These are phyloP conservation scores for Bothriochloa decipiens DNA, from an alignment of 176 grass and related monocot species.

Conservation along the genomic window DNA sequence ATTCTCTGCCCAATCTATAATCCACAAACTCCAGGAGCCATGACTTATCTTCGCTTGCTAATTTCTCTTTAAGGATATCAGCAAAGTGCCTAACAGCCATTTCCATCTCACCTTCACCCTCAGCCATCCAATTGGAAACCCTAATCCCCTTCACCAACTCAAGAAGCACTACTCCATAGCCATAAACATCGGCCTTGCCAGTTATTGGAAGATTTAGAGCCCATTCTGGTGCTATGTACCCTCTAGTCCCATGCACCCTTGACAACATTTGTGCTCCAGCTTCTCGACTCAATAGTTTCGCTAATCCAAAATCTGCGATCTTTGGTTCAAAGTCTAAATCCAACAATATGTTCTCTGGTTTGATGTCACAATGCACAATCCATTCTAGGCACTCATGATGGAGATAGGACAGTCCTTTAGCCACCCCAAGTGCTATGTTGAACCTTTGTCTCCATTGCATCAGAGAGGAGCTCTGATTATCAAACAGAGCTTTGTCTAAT, in stretches of 20 bases:
- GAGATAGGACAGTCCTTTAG: constrained; percentile 62
- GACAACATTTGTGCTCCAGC: constrained; percentile 21
- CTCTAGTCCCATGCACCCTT: constrained; percentile 60
- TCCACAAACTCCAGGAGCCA: constrained; percentile 56
- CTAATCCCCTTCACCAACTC: constrained; percentile 52
- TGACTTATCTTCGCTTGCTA: constrained; percentile 30
- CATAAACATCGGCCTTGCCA: constrained; percentile 60
- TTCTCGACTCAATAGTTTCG: constrained; percentile 45
- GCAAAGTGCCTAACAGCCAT: constrained; percentile 19
- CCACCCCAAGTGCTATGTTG: constrained; percentile 59
- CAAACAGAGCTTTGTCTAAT: constrained; percentile 43
- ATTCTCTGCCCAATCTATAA: constrained; percentile 40
- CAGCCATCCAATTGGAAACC: constrained; percentile 37
- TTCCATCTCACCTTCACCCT: constrained; percentile 2
- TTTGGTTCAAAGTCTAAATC: constrained; percentile 56
- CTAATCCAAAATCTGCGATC: constrained; percentile 69
- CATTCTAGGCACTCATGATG: constrained; percentile 81
- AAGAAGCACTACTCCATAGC: constrained; percentile 59
- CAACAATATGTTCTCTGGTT: constrained; percentile 68
- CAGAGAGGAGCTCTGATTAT: neutral
- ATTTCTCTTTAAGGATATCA: constrained; percentile 37
- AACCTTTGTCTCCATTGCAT: constrained; percentile 53
- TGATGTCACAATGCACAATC: constrained; percentile 68
- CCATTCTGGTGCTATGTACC: constrained; percentile 73
- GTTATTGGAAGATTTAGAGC: constrained; percentile 60